phyloP scores from a whole-genome alignment of 495 filamentous ascomycete genomes.

The Aspergillus sparsus region DNA sequence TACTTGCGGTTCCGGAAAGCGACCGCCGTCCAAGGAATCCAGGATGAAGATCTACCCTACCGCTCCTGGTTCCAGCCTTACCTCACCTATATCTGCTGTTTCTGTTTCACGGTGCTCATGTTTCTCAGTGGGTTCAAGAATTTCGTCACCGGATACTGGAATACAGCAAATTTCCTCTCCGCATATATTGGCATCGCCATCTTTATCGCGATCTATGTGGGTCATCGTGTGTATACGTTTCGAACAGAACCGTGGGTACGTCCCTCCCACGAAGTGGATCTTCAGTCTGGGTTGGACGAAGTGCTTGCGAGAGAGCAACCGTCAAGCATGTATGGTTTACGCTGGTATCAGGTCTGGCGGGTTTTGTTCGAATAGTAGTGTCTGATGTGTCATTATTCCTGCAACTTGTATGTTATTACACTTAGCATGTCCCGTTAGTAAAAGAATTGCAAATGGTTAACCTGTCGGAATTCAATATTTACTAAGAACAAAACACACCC shows the following conservation, averaged over 20 bases:
- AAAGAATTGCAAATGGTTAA: too few species aligned
- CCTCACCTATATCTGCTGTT: not conserved
- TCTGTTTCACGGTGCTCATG: not conserved
- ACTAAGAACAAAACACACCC: too few species aligned
- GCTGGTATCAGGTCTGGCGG: slow-evolving; percentile 3
- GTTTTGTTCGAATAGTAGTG: slow-evolving; percentile 1
- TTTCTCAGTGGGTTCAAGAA: not conserved
- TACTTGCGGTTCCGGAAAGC: slow-evolving; percentile 1
- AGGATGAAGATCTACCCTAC: not conserved
- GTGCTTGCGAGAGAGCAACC: not conserved
- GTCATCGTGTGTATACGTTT: not conserved
- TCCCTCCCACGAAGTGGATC: not conserved
- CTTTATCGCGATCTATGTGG: not conserved
- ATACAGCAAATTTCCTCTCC: not conserved
- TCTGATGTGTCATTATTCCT: too few species aligned
- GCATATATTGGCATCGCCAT: not conserved
- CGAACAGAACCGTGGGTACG: not conserved
- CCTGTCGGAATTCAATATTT: too few species aligned
- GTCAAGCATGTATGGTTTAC: not conserved
- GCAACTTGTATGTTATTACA: too few species aligned
- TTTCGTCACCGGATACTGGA: not conserved
- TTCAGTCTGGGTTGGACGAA: not conserved
- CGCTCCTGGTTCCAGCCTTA: not conserved
- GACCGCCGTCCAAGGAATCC: not conserved
- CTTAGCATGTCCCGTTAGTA: too few species aligned